Conservation (phyloP, 2,329 filamentous ascomycete genomes). For the Microcyclosporella mali region DNA sequence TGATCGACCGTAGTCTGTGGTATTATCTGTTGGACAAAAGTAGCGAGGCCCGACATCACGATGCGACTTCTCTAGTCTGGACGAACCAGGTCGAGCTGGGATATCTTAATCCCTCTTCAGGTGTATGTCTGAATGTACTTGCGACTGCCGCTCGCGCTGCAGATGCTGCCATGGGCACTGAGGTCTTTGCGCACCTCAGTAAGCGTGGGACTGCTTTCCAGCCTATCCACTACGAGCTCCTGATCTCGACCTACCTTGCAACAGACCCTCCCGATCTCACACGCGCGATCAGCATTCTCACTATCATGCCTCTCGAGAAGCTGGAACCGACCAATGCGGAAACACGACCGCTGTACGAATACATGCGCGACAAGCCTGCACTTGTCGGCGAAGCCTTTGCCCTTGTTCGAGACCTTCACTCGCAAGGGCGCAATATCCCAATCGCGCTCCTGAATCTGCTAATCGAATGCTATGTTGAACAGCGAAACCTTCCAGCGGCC, state of each 20-base stretch:
- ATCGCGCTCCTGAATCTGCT: conserved; percentile 47
- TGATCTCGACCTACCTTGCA: conserved; percentile 64
- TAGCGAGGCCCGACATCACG: conserved; percentile 53
- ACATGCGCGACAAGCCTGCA: conserved; percentile 45
- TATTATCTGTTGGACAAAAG: conserved; percentile 70
- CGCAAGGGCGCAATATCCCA: conserved; percentile 46
- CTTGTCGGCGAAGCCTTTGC: conserved; percentile 50
- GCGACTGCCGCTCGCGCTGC: conserved; percentile 63
- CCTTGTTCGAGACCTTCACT: conserved; percentile 52
- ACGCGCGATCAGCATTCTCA: conserved; percentile 63
- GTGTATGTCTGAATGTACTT: conserved; percentile 62
- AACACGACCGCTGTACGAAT: conserved; percentile 56
- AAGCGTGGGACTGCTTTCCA: conserved; percentile 53
- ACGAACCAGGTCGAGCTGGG: conserved; percentile 53
- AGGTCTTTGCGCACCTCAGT: conserved; percentile 61
- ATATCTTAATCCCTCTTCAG: conserved; percentile 58
- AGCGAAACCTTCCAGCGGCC: conserved; percentile 44
- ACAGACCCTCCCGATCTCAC: conserved; percentile 50
- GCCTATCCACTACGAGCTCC: conserved; percentile 69
- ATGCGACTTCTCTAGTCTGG: conserved; percentile 67
- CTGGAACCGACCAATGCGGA: conserved; percentile 52
- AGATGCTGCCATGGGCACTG: conserved; percentile 62
- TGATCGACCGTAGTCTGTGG: conserved; percentile 56
- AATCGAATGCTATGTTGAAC: conserved; percentile 47
- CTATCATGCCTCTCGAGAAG: conserved; percentile 64